Base-by-base conservation (phyloP, 768 basidiomycete genomes). In the Arthromyces matolae region DNA sequence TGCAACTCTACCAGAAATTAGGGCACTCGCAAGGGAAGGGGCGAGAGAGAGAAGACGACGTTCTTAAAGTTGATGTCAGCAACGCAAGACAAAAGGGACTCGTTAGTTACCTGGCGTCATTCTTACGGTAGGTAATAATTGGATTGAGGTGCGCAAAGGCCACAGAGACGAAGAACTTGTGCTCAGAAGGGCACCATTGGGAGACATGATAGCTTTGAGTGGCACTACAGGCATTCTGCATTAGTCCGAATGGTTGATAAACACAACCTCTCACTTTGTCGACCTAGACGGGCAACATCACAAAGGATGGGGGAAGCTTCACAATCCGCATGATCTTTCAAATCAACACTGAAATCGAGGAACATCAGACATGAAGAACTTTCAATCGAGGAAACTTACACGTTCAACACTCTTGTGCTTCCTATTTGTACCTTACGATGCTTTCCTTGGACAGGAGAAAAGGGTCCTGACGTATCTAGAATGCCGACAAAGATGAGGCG, bases 111-210 rank as follows among this genome's bases (percentile, higher is more conserved):
- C 55, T 40, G 55, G 39, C n/a, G 32, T 57, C 49, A 22, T 25
- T 34, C 52, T 61, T 32, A 56, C 61, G 50, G 60, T 67, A 8
- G 82, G 83, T 22, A 80, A 61, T 32, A 60, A 36, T 48, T 81
- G 72, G 3, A 81, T 62, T 19, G 71, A 60, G 19, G 66, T 71
- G 53, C 68, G 69, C 10, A 64, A 51, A 10, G 68, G 57, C 53
- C 65, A 69, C 23, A 69, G 53, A 28, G 77, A 69, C 1, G 76
- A 71, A 5, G 83, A 74, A 4, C 77, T 53, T 7, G 77, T 73
- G 55, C 79, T 84, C 8, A 87, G 50, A 32, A 87, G 67, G 9
- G 69, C 63, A 41, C 71, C 65, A 55, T 84, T 88, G 25, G 78
- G 86, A 4, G 89, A 90, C 3, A 74, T 45, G 1, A 65, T 64